phyloP scores from a whole-genome alignment of 2,329 filamentous ascomycete genomes.

The Pseudogymnoascus sp. region DNA sequence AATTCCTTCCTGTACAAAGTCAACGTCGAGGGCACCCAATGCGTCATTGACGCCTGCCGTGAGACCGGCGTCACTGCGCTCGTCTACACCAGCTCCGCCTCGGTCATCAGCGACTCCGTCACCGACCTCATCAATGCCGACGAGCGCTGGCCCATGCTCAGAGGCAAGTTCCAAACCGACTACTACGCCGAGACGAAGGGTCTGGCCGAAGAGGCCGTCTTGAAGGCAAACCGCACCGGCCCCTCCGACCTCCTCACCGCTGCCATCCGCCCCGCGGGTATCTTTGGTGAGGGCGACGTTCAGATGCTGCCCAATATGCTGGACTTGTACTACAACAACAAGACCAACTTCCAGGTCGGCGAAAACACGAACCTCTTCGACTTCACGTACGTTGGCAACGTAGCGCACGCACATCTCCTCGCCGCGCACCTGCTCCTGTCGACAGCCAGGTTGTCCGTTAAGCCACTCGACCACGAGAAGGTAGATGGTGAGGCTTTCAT shows the following conservation, averaged over 20 bases:
- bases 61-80: constrained; percentile 66
- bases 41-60: constrained; percentile 66
- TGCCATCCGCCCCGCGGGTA: constrained; percentile 75
- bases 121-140: constrained; percentile 75
- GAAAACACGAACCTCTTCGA: constrained; percentile 62
- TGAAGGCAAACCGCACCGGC: constrained; percentile 60
- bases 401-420: constrained; percentile 73
- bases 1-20: constrained; percentile 63
- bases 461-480: constrained; percentile 60
- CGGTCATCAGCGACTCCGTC: constrained; percentile 74
- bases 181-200: constrained; percentile 90
- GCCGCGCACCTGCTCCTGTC: constrained; percentile 51
- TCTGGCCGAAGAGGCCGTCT: constrained; percentile 70
- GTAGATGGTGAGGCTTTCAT: constrained; percentile 84
- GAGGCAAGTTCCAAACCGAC: constrained; percentile 60
- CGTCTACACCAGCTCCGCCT: constrained; percentile 85
- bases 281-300: constrained; percentile 84
- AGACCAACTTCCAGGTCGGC: constrained; percentile 74
- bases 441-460: constrained; percentile 31
- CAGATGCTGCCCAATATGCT: constrained; percentile 67
- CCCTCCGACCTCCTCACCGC: constrained; percentile 60
- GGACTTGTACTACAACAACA: constrained; percentile 56
- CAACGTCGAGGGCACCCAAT: constrained; percentile 78
- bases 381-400: constrained; percentile 61
- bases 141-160: constrained; percentile 70